These are phyloP conservation scores for Ensete ventricosum DNA, from an alignment of 176 grass and related monocot species.

Conservation along the genomic window DNA sequence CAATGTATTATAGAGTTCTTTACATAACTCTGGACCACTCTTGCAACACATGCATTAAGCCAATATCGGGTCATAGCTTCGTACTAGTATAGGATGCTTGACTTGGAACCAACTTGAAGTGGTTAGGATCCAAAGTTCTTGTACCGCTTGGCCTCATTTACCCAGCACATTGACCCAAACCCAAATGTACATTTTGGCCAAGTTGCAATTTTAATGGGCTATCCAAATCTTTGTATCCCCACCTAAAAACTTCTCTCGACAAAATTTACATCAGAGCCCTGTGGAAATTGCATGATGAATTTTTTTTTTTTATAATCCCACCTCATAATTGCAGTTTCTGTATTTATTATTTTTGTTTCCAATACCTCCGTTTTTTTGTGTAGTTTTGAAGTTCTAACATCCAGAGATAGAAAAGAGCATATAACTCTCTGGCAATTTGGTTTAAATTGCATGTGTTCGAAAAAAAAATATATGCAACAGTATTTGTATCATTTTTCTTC, in stretches of 20 bases:
- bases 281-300: too few species aligned
- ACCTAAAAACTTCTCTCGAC: neutral
- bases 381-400: too few species aligned
- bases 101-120: neutral
- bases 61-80: neutral
- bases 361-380: neutral
- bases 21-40: neutral
- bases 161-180: neutral
- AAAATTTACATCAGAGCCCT: too few species aligned
- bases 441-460: too few species aligned
- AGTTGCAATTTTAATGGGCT: neutral
- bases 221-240: neutral
- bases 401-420: too few species aligned
- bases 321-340: neutral
- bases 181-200: neutral
- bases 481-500: neutral
- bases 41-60: neutral
- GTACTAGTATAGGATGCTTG: neutral
- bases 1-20: neutral
- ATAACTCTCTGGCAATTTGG: too few species aligned
- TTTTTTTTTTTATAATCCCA: neutral
- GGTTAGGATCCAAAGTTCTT: neutral
- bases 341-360: neutral
- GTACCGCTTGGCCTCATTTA: neutral
- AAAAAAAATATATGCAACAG: too few species aligned